Evolutionary conservation across 2,329 filamentous ascomycete genomes (phyloP), one percentile per base, ranked within the genome.

Genomic region (Fusarium albidum): DNA sequence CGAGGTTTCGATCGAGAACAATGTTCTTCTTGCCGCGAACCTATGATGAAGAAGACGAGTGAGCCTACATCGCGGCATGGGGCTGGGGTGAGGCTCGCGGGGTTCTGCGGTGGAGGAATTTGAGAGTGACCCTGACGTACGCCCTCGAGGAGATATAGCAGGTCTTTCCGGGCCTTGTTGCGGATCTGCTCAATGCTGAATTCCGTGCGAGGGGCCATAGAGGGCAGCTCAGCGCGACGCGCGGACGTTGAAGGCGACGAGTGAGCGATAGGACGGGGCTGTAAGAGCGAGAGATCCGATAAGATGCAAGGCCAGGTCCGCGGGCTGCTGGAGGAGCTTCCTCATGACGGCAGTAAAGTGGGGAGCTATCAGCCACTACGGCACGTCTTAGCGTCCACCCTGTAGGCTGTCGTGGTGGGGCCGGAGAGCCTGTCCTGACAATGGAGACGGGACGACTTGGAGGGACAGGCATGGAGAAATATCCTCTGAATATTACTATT

Each of bases 21-120:
- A 99, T 81, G 70, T 97, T 98, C 82, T 99, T 99, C 85, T 98
- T 99, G 66, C 96, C 96, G 71, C 94, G 91, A 63, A 98, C 92
- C 95, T 99, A 70, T 52, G 37, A 42, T 29, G 45, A n/a, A 37
- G 26, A 34, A 40, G 41, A 29, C 15, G 25, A 15, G 50, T 63
- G 49, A 60, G 55, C 41, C 50, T 43, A 37, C 31, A 25, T 45
- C 39, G 33, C 29, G 15, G 37, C 26, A 38, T 34, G 53, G 29
- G 26, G 31, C 37, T 44, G 49, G 31, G 29, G 29, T 31, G 27
- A 57, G 50, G 56, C 53, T 64, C 55, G 37, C 44, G 43, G 47
- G 55, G 44, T 44, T 42, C 34, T 29, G 57, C 47, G 46, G 31
- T 53, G 61, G 50, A 57, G 46, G 31, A 48, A 42, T 34, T 52